A percentile compares a stretch with the other conserved stretches of the same genome.
Evolutionary conservation across 2,329 filamentous ascomycete genomes (phyloP).

Genomic region (Phymatotrichopsis omnivora): DNA sequence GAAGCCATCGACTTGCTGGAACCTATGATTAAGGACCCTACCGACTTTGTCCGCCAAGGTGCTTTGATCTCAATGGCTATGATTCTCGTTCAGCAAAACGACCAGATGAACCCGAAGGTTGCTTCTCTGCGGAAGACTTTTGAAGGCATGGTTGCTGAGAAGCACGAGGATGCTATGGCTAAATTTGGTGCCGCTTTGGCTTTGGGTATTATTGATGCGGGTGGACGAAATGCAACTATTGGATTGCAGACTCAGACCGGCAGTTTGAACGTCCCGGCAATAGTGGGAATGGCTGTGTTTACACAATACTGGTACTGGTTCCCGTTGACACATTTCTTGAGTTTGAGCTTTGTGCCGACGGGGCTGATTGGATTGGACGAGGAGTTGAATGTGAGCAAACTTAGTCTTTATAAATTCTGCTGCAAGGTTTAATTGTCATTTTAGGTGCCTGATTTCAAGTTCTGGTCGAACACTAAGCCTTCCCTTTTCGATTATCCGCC

Average conservation of each 20-base stretch:
- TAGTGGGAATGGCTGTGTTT: constrained; percentile 96
- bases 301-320: constrained; percentile 99
- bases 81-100: constrained; percentile 99
- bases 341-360: constrained; percentile 91
- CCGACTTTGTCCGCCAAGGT: constrained; percentile 95
- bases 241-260: constrained; percentile 95
- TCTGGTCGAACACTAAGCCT: constrained; percentile 86
- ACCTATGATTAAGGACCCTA: constrained; percentile 99
- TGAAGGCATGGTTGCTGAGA: constrained; percentile 85
- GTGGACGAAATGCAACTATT: constrained; percentile 96
- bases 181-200: constrained; percentile 95
- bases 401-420: neutral
- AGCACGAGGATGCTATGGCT: constrained; percentile 98
- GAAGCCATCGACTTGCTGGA: constrained; percentile 95
- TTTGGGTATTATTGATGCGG: constrained; percentile 93
- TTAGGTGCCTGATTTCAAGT: constrained; percentile 83
- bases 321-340: constrained; percentile 94
- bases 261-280: constrained; percentile 96
- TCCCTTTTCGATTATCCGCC: constrained; percentile 97
- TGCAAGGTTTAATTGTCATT: constrained; percentile 1
- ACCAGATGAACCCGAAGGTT: constrained; percentile 97
- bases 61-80: constrained; percentile 88
- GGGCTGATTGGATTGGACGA: constrained; percentile 91
- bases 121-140: constrained; percentile 81
- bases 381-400: constrained; percentile 49